Evolutionary conservation across 805 yeast genomes (phyloP), one percentile per base, ranked within the genome.

Genomic region (Trichomonascus vanleenenianus): DNA sequence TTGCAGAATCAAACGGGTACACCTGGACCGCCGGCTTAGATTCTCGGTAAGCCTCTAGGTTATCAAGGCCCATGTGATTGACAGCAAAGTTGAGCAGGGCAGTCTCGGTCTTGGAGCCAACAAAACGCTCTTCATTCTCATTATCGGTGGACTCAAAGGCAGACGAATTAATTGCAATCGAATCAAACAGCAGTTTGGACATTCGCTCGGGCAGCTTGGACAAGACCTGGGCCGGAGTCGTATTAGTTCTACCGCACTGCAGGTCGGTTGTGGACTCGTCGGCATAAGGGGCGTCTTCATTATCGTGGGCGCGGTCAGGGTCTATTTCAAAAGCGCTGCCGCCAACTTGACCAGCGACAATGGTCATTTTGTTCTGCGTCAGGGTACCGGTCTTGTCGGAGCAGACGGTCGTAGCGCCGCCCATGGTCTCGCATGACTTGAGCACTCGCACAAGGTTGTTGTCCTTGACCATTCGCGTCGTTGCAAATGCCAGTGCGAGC

Each of bases 371-470:
- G 63, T 93, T 93, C 62, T 88, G 95, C 1, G 99, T 93, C 47
- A 93, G 73, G 10, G 99, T 93, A 49, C 98, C 98, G 0, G 98
- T 93, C 64, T 93, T 91, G 68, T 93, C 98, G 0, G 97, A 88
- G 65, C 98, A 93, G 43, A 93, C 74, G 3, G 96, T 93, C 11
- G 97, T 93, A 1, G 97, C 98, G 40, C 95, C 87, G 37, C 99
- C 98, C 97, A 93, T 91, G 14, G 96, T 93, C 66, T 93, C 99
- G 74, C 98, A 93, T 39, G 95, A 82, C 58, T 81, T 82, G 54
- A 93, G 71, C 8, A 87, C 95, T 56, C 98, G 79, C n/a, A 93
- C 99, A 57, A 93, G 71, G 62, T 91, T 91, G 52, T 94, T 95
- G 63, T 93, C 96, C 62, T 85, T 84, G 16, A 95, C 88, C 99